Evolutionary conservation across 2,329 filamentous ascomycete genomes (phyloP).

Genomic region (Claviceps quebecensis): DNA sequence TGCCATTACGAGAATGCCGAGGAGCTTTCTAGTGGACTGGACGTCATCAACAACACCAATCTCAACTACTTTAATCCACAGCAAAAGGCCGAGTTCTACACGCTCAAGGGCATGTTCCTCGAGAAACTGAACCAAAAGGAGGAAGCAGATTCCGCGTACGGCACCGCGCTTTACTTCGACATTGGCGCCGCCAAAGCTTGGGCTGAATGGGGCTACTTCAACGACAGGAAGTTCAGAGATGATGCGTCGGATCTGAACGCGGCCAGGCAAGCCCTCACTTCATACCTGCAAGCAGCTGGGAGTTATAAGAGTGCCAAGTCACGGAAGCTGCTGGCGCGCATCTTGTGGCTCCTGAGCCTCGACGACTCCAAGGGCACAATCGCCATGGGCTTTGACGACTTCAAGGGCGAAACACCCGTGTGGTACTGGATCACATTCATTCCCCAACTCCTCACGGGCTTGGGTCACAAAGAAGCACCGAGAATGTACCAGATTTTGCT

Average conservation of each 20-base stretch:
- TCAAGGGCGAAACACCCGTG: slow-evolving; percentile 91
- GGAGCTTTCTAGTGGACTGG: slow-evolving; percentile 81
- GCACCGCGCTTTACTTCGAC: slow-evolving; percentile 89
- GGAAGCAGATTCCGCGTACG: slow-evolving; percentile 87
- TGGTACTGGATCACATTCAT: slow-evolving; percentile 99
- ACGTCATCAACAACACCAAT: slow-evolving; percentile 99
- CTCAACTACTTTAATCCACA: slow-evolving; percentile 93
- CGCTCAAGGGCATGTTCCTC: slow-evolving; percentile 97
- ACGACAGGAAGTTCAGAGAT: slow-evolving; percentile 89
- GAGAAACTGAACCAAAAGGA: slow-evolving; percentile 84
- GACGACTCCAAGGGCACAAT: slow-evolving; percentile 79
- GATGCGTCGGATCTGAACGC: slow-evolving; percentile 69
- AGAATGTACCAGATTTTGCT: slow-evolving; percentile 76
- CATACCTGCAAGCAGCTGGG: slow-evolving; percentile 88
- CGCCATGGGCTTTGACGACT: slow-evolving; percentile 79
- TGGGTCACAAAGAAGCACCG: slow-evolving; percentile 81
- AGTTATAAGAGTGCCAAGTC: slow-evolving; percentile 97
- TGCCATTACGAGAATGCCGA: slow-evolving; percentile 95
- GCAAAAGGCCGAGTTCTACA: slow-evolving; percentile 98
- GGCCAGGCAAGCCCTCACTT: slow-evolving; percentile 84
- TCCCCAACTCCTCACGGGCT: slow-evolving; percentile 80
- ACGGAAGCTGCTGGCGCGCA: slow-evolving; percentile 79
- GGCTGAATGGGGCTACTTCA: slow-evolving; percentile 99
- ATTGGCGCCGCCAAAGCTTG: slow-evolving; percentile 92
- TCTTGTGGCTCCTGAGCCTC: slow-evolving; percentile 88